A percentile compares a stretch with the other conserved stretches of the same genome.
phyloP scores from a whole-genome alignment of 805 yeast genomes.

The Hanseniaspora lachancei region DNA sequence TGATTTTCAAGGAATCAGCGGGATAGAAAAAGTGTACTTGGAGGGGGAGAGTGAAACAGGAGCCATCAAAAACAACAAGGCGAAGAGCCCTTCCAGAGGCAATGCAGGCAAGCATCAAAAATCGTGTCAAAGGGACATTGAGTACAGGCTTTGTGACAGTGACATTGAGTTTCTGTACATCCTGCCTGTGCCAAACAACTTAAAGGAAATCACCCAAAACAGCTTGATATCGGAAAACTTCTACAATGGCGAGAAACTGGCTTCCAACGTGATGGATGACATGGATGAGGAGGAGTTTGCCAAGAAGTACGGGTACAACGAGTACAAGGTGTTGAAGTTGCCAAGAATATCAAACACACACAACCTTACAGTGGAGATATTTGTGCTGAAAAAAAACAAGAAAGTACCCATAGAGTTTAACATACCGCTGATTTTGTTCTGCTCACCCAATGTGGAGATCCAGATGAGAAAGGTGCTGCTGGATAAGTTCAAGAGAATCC shows the following conservation, averaged over 20 bases:
- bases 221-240: constrained; percentile 41
- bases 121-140: background rate
- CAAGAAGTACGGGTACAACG: background rate
- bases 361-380: constrained; percentile 3
- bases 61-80: background rate
- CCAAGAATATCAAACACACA: constrained; percentile 9
- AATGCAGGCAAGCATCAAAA: background rate
- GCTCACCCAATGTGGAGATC: constrained; percentile 63
- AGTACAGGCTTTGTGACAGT: constrained; percentile 27
- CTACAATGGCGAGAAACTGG: constrained; percentile 29
- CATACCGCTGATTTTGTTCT: constrained; percentile 58
- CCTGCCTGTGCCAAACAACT: constrained; percentile 48
- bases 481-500: constrained; percentile 32
- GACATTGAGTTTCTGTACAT: constrained; percentile 30
- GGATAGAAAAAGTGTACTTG: background rate
- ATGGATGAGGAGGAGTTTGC: background rate
- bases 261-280: background rate
- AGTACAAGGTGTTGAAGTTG: background rate
- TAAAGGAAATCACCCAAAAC: constrained; percentile 69
- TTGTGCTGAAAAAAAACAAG: constrained; percentile 32
- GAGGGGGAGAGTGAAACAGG: background rate
- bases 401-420: constrained; percentile 78
- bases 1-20: background rate
- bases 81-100: background rate
- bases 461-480: constrained; percentile 29